phyloP scores from a whole-genome alignment of 83 land plant species.

The Picea abies region DNA sequence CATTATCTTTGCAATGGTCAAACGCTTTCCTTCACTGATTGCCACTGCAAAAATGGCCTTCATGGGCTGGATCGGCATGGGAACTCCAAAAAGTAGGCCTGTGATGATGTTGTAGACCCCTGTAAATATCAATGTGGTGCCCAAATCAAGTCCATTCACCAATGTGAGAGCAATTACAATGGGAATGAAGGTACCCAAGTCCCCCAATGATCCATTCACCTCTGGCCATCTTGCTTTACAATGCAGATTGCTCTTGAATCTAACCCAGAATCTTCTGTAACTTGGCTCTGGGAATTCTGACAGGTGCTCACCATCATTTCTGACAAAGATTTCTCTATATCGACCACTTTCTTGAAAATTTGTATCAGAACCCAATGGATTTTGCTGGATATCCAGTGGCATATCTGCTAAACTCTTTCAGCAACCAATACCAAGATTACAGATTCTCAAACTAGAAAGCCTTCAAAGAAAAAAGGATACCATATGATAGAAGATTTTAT shows the following conservation, averaged over 20 bases:
- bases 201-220: slow-evolving; percentile 79
- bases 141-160: slow-evolving; percentile 65
- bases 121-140: slow-evolving; percentile 72
- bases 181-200: slow-evolving; percentile 83
- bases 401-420: no score
- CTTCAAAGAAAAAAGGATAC: no score
- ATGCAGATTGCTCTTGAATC: not conserved
- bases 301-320: no score
- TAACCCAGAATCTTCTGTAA: no score
- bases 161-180: slow-evolving; percentile 71
- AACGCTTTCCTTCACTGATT: slow-evolving; percentile 14
- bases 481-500: no score
- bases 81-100: slow-evolving; percentile 18
- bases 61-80: slow-evolving; percentile 70
- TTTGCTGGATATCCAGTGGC: no score
- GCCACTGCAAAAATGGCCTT: slow-evolving; percentile 22
- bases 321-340: no score
- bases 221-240: slow-evolving; percentile 30
- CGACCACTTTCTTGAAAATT: no score
- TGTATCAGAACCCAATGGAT: no score
- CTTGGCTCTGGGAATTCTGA: no score
- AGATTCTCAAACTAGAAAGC: no score
- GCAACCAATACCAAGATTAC: no score
- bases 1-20: slow-evolving; percentile 55
- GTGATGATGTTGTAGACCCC: not conserved